Evolutionary conservation across 768 basidiomycete species (phyloP).

Genomic region (Leccinum imitatum): DNA sequence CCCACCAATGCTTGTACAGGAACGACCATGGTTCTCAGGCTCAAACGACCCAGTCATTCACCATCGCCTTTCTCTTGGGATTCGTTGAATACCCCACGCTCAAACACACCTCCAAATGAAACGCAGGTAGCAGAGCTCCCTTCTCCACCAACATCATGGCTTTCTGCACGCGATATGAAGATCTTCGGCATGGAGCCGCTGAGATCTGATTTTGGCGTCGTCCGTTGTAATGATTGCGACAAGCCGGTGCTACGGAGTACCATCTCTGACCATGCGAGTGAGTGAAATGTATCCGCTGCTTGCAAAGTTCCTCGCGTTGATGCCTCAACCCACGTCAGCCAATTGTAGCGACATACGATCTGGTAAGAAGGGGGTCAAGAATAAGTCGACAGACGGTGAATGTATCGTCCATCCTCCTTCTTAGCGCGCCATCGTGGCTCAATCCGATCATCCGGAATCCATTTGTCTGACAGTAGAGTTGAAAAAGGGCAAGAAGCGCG

Average conservation of each 20-base stretch:
- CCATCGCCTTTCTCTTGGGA: constrained; percentile 69
- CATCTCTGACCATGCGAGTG: constrained; percentile 74
- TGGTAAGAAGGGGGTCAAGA: constrained; percentile 55
- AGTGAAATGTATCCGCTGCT: constrained; percentile 20
- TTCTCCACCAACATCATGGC: constrained; percentile 82
- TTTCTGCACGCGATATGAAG: constrained; percentile 85
- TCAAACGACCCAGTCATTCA: constrained; percentile 42
- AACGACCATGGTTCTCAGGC: constrained; percentile 41
- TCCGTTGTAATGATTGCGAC: constrained; percentile 77
- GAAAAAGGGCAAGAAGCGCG: constrained; percentile 76
- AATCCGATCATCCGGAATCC: neutral
- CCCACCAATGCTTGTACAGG: neutral
- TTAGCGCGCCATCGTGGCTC: constrained; percentile 4
- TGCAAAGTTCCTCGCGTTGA: constrained; percentile 4
- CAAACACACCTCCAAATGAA: constrained; percentile 32
- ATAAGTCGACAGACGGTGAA: constrained; percentile 50
- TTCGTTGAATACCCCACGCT: constrained; percentile 33
- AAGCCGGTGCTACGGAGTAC: constrained; percentile 81
- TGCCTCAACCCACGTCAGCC: constrained; percentile 36
- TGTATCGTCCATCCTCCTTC: constrained; percentile 29
- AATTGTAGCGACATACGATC: constrained; percentile 62
- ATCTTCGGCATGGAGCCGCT: constrained; percentile 80
- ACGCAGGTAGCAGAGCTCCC: constrained; percentile 45
- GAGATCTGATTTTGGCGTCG: constrained; percentile 60
- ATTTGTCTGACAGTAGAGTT: constrained; percentile 29